A percentile compares a stretch with the other conserved stretches of the same genome.
Conservation (phyloP, 2,329 filamentous ascomycete species). For the Xylaria multiplex region DNA sequence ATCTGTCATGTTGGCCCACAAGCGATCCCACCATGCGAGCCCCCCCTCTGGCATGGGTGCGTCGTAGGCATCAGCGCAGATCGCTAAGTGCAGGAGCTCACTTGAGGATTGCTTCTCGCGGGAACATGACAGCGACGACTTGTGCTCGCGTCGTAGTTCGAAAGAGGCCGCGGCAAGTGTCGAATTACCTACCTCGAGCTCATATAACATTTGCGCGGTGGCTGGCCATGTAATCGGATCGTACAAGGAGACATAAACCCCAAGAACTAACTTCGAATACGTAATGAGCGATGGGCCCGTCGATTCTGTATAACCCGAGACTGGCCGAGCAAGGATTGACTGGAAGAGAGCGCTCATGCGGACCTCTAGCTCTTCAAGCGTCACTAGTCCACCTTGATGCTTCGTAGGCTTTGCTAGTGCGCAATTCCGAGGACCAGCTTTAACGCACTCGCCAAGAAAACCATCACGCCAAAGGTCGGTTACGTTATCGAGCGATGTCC, state of each 20-base stretch:
- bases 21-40: constrained; percentile 56
- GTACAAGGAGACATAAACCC: constrained; percentile 57
- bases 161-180: constrained; percentile 47
- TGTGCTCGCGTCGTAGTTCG: constrained; percentile 49
- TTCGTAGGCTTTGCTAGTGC: constrained; percentile 51
- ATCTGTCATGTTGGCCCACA: constrained; percentile 60
- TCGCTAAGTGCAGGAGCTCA: constrained; percentile 55
- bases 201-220: constrained; percentile 54
- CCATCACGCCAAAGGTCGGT: constrained; percentile 62
- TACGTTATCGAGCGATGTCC: constrained; percentile 59
- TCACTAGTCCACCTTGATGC: constrained; percentile 35
- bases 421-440: constrained; percentile 58
- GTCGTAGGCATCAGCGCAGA: constrained; percentile 60
- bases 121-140: constrained; percentile 50
- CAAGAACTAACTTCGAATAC: constrained; percentile 52
- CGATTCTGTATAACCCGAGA: constrained; percentile 14
- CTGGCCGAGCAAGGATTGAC: neutral
- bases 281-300: constrained; percentile 57
- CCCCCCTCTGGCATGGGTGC: constrained; percentile 50
- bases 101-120: constrained; percentile 26
- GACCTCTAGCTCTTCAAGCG: neutral
- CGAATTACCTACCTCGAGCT: constrained; percentile 58
- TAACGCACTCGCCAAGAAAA: constrained; percentile 61
- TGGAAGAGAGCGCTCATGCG: neutral
- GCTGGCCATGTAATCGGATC: constrained; percentile 56